These are phyloP conservation scores for Diaporthe australafricana DNA, from an alignment of 2,329 filamentous ascomycete genomes.

Conservation along the genomic window DNA sequence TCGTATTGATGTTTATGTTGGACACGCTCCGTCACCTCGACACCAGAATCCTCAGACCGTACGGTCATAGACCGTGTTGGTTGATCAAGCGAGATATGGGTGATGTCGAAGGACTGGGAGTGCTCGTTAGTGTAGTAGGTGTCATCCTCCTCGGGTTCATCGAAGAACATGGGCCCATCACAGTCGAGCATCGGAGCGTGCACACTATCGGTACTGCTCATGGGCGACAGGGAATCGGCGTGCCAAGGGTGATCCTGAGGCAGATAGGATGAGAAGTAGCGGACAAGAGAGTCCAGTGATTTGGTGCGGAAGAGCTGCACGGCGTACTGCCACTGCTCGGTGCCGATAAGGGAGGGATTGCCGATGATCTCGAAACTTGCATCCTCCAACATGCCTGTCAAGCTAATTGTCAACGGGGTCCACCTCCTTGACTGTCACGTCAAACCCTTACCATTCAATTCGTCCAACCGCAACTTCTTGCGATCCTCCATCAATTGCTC, in stretches of 20 bases:
- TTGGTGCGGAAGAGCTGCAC: conserved; percentile 69
- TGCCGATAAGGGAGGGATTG: conserved; percentile 69
- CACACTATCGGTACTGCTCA: conserved; percentile 50
- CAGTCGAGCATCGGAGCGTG: conserved; percentile 46
- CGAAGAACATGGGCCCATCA: conserved; percentile 53
- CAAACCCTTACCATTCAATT: conserved; percentile 55
- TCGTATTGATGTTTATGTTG: conserved; percentile 48
- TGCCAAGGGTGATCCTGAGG: conserved; percentile 62
- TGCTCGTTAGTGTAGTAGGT: conserved; percentile 55
- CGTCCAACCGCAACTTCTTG: conserved; percentile 64
- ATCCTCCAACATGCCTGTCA: conserved; percentile 61
- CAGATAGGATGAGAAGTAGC: conserved; percentile 70
- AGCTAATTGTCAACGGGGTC: conserved; percentile 10
- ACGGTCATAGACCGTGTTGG: conserved; percentile 64
- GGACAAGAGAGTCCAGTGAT: conserved; percentile 70
- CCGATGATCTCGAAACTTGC: conserved; percentile 71
- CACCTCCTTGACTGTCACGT: neutral
- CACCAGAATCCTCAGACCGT: conserved; percentile 56
- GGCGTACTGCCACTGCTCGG: conserved; percentile 68
- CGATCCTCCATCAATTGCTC: conserved; percentile 65
- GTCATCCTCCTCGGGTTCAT: conserved; percentile 53
- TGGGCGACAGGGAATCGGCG: conserved; percentile 48
- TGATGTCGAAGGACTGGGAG: conserved; percentile 41
- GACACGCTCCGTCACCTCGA: conserved; percentile 51
- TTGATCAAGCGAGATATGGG: conserved; percentile 43